Evolutionary conservation across 1,284 basidiomycete species (phyloP).

Genomic region (Sanghuangporus baumii): DNA sequence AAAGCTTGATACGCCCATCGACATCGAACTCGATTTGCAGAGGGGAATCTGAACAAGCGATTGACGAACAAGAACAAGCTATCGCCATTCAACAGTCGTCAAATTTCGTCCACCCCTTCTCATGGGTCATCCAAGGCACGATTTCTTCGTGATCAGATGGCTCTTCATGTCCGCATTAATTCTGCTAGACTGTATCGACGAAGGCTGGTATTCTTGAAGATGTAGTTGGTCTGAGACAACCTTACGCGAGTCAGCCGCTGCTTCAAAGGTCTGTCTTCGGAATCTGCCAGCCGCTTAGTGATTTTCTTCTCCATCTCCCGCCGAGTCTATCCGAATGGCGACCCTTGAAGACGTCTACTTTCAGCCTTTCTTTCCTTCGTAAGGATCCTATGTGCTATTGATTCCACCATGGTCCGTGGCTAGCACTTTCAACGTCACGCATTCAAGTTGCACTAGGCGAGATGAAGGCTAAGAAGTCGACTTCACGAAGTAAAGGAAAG

Average conservation of each 20-base stretch:
- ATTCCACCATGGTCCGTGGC: background rate
- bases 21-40: too few species aligned
- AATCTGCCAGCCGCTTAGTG: background rate
- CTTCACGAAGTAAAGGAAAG: too few species aligned
- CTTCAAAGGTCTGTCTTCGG: background rate
- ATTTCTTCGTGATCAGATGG: background rate
- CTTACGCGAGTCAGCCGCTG: background rate
- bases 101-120: background rate
- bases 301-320: background rate
- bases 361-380: background rate
- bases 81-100: background rate
- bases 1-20: too few species aligned
- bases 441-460: background rate
- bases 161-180: background rate
- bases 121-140: background rate
- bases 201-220: background rate
- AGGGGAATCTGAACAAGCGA: too few species aligned
- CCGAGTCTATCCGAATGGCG: background rate
- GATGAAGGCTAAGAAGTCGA: too few species aligned
- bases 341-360: background rate
- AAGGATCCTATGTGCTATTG: background rate
- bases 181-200: background rate
- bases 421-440: background rate
- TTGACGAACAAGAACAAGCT: too few species aligned
- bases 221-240: background rate